Evolutionary conservation across 139 green algal genomes (phyloP).

Genomic region (Coelastrella sp.): DNA sequence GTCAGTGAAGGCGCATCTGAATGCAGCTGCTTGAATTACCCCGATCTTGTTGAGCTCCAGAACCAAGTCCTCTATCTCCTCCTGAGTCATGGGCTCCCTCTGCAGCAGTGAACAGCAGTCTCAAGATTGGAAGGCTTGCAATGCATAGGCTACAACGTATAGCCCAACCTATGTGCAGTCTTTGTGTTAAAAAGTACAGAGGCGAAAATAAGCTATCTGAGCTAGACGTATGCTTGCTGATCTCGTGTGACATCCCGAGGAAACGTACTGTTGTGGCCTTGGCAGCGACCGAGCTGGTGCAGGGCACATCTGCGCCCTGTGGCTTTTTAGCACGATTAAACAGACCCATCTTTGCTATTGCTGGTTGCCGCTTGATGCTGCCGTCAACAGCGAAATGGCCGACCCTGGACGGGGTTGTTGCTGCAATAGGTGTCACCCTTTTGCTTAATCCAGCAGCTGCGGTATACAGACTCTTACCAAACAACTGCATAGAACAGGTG

Average conservation of each 20-base stretch:
- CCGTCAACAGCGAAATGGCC: not conserved
- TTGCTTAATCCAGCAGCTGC: not conserved
- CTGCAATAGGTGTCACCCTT: not conserved
- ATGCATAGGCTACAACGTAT: not conserved
- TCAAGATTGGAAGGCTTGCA: not conserved
- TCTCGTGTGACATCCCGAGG: not conserved
- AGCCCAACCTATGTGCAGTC: too few species aligned
- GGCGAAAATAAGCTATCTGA: too few species aligned
- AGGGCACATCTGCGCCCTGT: not conserved
- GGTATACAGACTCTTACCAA: not conserved
- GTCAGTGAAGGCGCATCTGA: not conserved
- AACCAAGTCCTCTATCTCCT: slow-evolving; percentile 89
- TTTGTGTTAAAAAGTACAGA: too few species aligned
- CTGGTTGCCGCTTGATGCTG: slow-evolving; percentile 14
- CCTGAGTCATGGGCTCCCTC: slow-evolving; percentile 71
- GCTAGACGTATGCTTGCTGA: not conserved
- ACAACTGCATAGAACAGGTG: slow-evolving; percentile 3
- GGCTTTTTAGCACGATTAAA: not conserved
- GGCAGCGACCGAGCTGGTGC: slow-evolving; percentile 23
- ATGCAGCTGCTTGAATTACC: slow-evolving; percentile 53
- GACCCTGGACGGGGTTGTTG: not conserved
- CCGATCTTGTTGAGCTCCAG: slow-evolving; percentile 92
- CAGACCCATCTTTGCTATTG: slow-evolving; percentile 21
- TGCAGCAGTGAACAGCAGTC: slow-evolving; percentile 24
- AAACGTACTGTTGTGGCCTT: slow-evolving; percentile 17